phyloP scores from a whole-genome alignment of 1,284 basidiomycete species.

The Ustilago curta region DNA sequence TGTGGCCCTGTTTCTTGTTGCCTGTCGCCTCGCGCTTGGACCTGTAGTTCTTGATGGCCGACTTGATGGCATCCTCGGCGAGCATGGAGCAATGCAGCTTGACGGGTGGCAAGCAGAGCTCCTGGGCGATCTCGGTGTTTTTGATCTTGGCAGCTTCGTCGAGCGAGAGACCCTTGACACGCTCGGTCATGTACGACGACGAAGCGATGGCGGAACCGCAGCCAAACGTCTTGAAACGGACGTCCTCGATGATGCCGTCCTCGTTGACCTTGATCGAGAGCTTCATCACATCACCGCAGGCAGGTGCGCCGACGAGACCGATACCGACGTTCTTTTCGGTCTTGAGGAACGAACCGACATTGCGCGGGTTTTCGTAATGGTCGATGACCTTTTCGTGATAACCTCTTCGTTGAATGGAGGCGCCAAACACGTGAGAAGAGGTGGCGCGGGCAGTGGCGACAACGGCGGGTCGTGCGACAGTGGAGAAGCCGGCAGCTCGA shows the following conservation, averaged over 20 bases:
- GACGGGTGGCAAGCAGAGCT: constrained; percentile 85
- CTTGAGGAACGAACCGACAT: constrained; percentile 90
- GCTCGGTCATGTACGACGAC: constrained; percentile 78
- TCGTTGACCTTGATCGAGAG: constrained; percentile 98
- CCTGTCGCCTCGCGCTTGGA: constrained; percentile 59
- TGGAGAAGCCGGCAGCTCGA: constrained; percentile 36
- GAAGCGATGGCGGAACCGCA: constrained; percentile 98
- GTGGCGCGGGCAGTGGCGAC: constrained; percentile 30
- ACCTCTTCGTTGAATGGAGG: constrained; percentile 43
- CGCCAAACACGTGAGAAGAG: constrained; percentile 26
- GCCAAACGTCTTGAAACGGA: constrained; percentile 82
- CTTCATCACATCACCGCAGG: constrained; percentile 97
- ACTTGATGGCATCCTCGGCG: constrained; percentile 93
- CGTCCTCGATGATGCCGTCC: constrained; percentile 91
- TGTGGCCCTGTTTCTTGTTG: constrained; percentile 73
- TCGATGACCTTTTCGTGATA: constrained; percentile 70
- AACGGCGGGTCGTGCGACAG: constrained; percentile 42
- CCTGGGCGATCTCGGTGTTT: constrained; percentile 99
- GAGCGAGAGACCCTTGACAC: constrained; percentile 91
- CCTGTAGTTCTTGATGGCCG: constrained; percentile 68
- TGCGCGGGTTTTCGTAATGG: constrained; percentile 69
- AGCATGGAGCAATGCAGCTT: constrained; percentile 85
- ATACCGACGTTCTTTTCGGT: constrained; percentile 91
- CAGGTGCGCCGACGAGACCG: constrained; percentile 96
- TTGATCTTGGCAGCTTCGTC: constrained; percentile 96